phyloP scores from a whole-genome alignment of 306 rosid species.

The Alnus rubra region DNA sequence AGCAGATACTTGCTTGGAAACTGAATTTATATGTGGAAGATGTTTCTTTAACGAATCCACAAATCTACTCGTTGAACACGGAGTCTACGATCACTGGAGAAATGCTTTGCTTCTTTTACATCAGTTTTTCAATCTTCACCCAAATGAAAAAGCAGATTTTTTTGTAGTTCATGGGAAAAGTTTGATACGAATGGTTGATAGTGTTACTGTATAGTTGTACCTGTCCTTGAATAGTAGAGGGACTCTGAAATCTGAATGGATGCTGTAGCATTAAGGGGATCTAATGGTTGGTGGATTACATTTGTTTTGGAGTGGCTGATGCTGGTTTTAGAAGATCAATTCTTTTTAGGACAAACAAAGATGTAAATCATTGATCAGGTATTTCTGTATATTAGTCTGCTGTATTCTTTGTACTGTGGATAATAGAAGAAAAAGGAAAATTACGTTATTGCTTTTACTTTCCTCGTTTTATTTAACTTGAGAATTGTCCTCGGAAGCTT shows the following conservation, averaged over 20 bases:
- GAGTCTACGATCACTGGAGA: constrained; percentile 2
- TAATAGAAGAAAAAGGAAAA: constrained; percentile 9
- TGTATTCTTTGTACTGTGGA: constrained; percentile 17
- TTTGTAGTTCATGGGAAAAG: constrained; percentile 9
- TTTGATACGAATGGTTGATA: constrained; percentile 1
- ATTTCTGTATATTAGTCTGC: constrained; percentile 3
- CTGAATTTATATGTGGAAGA: neutral
- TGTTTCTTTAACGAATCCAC: constrained; percentile 7
- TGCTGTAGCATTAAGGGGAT: neutral
- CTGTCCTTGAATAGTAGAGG: constrained; percentile 12
- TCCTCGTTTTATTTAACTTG: neutral
- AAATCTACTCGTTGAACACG: neutral
- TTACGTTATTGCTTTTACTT: neutral
- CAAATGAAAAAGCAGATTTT: constrained; percentile 5
- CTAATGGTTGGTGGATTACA: constrained; percentile 33
- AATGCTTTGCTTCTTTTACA: neutral
- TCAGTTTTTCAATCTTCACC: neutral
- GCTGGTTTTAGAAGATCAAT: constrained; percentile 24
- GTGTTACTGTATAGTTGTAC: constrained; percentile 19
- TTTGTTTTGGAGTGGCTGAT: constrained; percentile 23
- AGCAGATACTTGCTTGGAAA: neutral
- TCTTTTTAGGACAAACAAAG: constrained; percentile 29
- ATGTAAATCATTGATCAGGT: constrained; percentile 30
- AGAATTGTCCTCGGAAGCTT: neutral
- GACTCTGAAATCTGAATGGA: constrained; percentile 12